A percentile compares a stretch with the other conserved stretches of the same genome.
These are phyloP conservation scores for Colletotrichum sp. DNA, from an alignment of 2,329 filamentous ascomycete genomes.

Conservation along the genomic window DNA sequence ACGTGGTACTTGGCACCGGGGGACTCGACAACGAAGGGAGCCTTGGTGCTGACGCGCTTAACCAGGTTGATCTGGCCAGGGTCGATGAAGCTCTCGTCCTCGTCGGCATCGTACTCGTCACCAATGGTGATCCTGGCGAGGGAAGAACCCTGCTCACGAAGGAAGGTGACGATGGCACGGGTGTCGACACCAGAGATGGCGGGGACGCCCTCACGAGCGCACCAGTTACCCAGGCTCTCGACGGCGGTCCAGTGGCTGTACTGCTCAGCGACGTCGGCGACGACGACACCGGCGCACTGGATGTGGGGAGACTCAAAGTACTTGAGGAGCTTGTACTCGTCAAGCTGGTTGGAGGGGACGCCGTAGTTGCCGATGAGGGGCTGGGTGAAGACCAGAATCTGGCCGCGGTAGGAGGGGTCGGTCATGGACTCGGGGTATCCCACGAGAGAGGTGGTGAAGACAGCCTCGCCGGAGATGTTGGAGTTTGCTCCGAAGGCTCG, in stretches of 20 bases:
- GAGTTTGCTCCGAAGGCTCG: slow-evolving; percentile 95
- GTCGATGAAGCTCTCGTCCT: slow-evolving; percentile 95
- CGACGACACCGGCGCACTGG: slow-evolving; percentile 93
- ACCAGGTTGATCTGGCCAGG: slow-evolving; percentile 97
- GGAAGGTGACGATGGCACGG: slow-evolving; percentile 91
- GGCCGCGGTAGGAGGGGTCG: slow-evolving; percentile 86
- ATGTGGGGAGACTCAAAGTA: slow-evolving; percentile 99
- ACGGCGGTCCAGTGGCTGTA: slow-evolving; percentile 99
- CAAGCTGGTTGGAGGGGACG: slow-evolving; percentile 84
- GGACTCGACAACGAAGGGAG: slow-evolving; percentile 93
- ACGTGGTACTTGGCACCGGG: slow-evolving; percentile 85
- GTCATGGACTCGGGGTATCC: slow-evolving; percentile 97
- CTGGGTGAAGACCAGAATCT: slow-evolving; percentile 98
- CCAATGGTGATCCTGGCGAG: slow-evolving; percentile 93
- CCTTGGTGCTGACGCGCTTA: slow-evolving; percentile 95
- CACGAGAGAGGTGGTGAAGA: slow-evolving; percentile 97
- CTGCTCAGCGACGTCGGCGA: slow-evolving; percentile 89
- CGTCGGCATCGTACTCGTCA: slow-evolving; percentile 97
- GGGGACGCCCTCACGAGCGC: slow-evolving; percentile 92
- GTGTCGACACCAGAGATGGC: slow-evolving; percentile 98
- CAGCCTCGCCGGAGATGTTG: slow-evolving; percentile 97
- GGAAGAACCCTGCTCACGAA: slow-evolving; percentile 96
- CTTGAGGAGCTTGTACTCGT: slow-evolving; percentile 89
- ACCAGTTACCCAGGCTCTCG: slow-evolving; percentile 92
- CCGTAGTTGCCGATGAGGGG: slow-evolving; percentile 99